phyloP scores from a whole-genome alignment of 2,329 filamentous ascomycete species.

The Colletotrichum musae region DNA sequence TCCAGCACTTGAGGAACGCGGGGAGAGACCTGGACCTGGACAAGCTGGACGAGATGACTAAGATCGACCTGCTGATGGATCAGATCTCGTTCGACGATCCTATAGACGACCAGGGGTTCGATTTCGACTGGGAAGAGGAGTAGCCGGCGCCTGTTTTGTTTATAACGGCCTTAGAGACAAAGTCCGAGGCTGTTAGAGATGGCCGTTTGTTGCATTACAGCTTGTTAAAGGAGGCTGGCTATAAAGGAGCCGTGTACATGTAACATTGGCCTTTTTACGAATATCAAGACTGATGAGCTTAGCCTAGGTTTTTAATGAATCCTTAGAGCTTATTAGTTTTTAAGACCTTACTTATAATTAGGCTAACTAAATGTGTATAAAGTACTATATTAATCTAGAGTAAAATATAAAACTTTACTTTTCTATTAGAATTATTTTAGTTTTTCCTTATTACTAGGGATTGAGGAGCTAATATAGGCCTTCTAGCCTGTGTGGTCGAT shows the following conservation, averaged over 20 bases:
- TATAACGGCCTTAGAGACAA: no score
- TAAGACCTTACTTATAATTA: neutral
- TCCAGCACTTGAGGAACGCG: neutral
- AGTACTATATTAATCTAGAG: neutral
- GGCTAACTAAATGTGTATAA: neutral
- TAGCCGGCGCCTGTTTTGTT: neutral
- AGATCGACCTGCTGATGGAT: neutral
- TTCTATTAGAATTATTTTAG: no score
- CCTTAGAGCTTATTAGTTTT: neutral
- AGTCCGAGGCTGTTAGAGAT: no score
- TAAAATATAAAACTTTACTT: no score
- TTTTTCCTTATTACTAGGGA: no score
- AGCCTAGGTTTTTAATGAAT: neutral
- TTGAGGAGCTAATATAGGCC: no score
- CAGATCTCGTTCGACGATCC: neutral
- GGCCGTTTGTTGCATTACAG: neutral
- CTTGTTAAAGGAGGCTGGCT: neutral
- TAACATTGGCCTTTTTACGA: neutral
- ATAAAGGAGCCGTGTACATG: neutral
- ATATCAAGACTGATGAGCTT: neutral
- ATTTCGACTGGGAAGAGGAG: conserved; percentile 5
- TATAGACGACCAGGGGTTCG: conserved; percentile 1
- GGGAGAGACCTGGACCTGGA: neutral
- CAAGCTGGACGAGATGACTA: neutral
- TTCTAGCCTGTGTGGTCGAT: no score